phyloP scores from a whole-genome alignment of 2,329 filamentous ascomycete genomes.

The Arthrobotrys iridis region DNA sequence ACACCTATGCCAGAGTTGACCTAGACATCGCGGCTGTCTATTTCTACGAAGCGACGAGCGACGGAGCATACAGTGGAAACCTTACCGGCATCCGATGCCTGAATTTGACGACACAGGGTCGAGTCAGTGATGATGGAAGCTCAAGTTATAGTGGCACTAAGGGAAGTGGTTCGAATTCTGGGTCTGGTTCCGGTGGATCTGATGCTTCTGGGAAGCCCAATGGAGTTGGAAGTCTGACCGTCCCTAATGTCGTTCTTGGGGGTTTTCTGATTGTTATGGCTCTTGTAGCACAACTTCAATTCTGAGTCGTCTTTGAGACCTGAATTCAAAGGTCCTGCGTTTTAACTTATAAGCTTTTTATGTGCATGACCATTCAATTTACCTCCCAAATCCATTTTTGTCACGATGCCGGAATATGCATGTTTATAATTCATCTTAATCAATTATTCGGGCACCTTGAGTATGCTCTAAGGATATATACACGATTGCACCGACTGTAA shows the following conservation, averaged over 20 bases:
- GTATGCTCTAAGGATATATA: too few relatives aligned
- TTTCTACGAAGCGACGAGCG: slow-evolving; percentile 1
- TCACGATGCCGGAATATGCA: background rate
- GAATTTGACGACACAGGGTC: slow-evolving; percentile 40
- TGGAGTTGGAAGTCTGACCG: slow-evolving; percentile 14
- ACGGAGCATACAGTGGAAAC: slow-evolving; percentile 1
- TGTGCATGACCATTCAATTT: background rate
- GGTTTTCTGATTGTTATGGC: slow-evolving; percentile 4
- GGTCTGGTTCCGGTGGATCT: slow-evolving; percentile 1
- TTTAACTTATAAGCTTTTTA: too few relatives aligned
- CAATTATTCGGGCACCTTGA: background rate
- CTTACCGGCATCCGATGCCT: slow-evolving; percentile 38
- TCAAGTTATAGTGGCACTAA: slow-evolving; percentile 44
- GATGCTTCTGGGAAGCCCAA: slow-evolving; percentile 29
- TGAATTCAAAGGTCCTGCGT: too few relatives aligned
- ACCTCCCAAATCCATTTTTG: background rate
- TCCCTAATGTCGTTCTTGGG: slow-evolving; percentile 18
- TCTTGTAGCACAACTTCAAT: slow-evolving; percentile 14
- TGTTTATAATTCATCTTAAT: background rate
- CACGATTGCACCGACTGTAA: too few relatives aligned
- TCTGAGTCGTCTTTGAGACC: background rate
- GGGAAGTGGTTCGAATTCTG: slow-evolving; percentile 6
- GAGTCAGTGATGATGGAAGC: slow-evolving; percentile 17
- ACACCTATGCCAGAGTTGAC: slow-evolving; percentile 18
- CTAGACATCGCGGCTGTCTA: slow-evolving; percentile 22